Conservation (phyloP, 257 asterid genomes). For the Galeopsis tetrahit region DNA sequence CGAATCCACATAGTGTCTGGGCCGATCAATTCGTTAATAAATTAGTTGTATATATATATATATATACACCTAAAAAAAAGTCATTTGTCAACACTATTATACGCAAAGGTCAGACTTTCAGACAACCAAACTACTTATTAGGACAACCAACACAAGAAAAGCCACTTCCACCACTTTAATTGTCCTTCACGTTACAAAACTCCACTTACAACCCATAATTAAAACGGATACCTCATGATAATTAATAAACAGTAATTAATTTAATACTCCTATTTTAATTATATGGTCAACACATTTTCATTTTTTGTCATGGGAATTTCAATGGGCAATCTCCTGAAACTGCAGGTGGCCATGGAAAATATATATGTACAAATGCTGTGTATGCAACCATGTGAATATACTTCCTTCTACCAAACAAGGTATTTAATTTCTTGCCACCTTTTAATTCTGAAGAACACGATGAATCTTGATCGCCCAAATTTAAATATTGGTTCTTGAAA, state of each 20-base stretch:
- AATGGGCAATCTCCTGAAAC: constrained; percentile 15
- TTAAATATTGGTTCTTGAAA: constrained; percentile 8
- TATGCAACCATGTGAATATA: constrained; percentile 21
- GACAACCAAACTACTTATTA: not conserved
- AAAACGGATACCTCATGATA: not conserved
- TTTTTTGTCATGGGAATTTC: constrained; percentile 17
- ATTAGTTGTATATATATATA: too few species aligned
- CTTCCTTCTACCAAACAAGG: constrained; percentile 34
- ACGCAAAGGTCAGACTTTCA: not conserved
- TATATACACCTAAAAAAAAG: too few species aligned
- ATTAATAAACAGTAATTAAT: not conserved
- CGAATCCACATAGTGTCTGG: too few species aligned
- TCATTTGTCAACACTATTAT: too few species aligned
- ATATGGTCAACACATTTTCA: constrained; percentile 8
- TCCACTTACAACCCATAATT: not conserved
- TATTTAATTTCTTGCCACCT: constrained; percentile 28
- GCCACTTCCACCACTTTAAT: constrained; percentile 36
- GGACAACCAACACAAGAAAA: constrained; percentile 39
- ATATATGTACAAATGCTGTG: constrained; percentile 9
- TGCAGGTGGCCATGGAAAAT: constrained; percentile 8
- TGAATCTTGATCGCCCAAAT: constrained; percentile 37
- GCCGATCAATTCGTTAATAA: too few species aligned
- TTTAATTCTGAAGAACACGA: not conserved
- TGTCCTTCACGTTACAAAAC: constrained; percentile 13
- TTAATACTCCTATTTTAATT: not conserved